These are phyloP conservation scores for Dentipellis sp. DNA, from an alignment of 768 basidiomycete genomes.

Conservation along the genomic window DNA sequence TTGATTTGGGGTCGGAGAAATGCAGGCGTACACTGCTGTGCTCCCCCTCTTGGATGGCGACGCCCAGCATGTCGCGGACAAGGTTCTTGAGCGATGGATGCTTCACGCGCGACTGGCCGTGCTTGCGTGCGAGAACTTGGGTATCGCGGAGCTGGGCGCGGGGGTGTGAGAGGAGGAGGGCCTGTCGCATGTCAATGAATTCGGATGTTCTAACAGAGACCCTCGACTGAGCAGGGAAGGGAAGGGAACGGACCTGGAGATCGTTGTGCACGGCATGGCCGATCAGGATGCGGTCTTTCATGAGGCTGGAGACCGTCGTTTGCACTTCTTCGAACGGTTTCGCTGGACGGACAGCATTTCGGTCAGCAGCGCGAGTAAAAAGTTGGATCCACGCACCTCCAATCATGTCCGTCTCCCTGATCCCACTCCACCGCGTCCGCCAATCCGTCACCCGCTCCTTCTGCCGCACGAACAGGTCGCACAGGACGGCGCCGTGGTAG, in stretches of 20 bases:
- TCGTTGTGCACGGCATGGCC: constrained; percentile 93
- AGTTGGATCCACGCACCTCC: constrained; percentile 31
- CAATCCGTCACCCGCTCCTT: constrained; percentile 88
- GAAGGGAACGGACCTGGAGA: constrained; percentile 49
- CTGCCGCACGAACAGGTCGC: constrained; percentile 84
- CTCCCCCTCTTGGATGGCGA: constrained; percentile 81
- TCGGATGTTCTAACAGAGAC: constrained; percentile 6
- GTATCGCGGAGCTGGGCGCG: constrained; percentile 58
- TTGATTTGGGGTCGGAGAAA: neutral
- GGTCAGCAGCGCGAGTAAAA: neutral
- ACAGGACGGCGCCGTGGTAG: constrained; percentile 66
- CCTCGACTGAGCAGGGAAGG: neutral
- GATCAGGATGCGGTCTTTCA: constrained; percentile 72
- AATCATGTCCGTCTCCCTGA: constrained; percentile 66
- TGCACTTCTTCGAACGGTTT: constrained; percentile 76
- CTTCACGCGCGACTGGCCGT: constrained; percentile 51
- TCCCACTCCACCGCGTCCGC: constrained; percentile 82
- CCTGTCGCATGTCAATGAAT: constrained; percentile 26
- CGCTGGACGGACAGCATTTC: constrained; percentile 32
- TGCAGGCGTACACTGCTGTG: constrained; percentile 64
- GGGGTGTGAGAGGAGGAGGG: constrained; percentile 65
- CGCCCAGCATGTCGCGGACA: constrained; percentile 66
- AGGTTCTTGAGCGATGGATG: constrained; percentile 73
- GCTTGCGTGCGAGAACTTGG: constrained; percentile 49
- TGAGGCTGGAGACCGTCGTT: constrained; percentile 60